These are phyloP conservation scores for Alternaria atra DNA, from an alignment of 2,329 filamentous ascomycete species.

Conservation along the genomic window DNA sequence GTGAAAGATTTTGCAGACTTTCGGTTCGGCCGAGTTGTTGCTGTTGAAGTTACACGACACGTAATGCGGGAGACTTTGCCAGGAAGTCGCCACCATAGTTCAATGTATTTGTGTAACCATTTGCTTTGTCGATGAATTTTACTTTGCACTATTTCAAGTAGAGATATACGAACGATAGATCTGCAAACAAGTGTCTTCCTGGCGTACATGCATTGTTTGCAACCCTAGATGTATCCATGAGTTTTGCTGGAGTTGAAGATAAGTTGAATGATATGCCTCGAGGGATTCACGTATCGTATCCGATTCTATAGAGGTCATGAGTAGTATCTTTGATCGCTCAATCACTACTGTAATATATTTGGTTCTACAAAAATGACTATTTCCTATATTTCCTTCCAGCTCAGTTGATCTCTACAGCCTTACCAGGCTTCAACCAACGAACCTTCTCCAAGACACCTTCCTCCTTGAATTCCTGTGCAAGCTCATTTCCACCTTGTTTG, in stretches of 20 bases:
- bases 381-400: rapidly evolving
- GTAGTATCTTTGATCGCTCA: neutral
- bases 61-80: no score
- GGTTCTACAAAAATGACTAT: no score
- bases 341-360: neutral
- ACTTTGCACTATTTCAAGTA: no score
- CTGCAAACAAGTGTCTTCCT: no score
- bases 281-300: rapidly evolving
- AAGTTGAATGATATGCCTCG: no score
- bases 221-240: no score
- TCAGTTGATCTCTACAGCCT: neutral
- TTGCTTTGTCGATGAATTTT: no score
- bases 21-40: rapidly evolving
- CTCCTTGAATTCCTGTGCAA: neutral
- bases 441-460: neutral
- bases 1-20: neutral
- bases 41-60: neutral
- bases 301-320: neutral
- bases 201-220: no score
- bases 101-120: no score
- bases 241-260: no score
- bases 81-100: no score
- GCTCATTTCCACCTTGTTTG: neutral
- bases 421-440: neutral
- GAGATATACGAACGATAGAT: no score